Conservation (phyloP, 1,284 basidiomycete species). For the Malassezia dermatis region DNA sequence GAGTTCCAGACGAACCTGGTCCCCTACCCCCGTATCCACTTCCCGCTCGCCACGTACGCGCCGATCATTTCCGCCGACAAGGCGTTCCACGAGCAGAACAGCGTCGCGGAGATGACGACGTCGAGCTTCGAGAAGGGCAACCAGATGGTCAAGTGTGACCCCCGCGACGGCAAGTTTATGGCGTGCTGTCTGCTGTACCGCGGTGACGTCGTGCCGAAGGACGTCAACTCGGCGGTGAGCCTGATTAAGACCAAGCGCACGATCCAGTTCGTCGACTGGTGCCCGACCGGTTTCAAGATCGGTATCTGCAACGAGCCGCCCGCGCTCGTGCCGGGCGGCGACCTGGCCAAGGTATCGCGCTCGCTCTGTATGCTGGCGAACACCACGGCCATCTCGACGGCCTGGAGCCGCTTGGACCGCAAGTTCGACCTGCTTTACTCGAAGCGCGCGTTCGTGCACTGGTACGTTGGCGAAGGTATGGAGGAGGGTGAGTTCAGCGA, state of each 20-base stretch:
- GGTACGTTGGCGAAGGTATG: constrained; percentile 92
- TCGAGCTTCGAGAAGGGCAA: constrained; percentile 94
- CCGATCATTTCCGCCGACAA: constrained; percentile 73
- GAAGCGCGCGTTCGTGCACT: constrained; percentile 48
- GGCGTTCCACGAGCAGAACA: constrained; percentile 92
- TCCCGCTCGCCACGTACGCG: constrained; percentile 90
- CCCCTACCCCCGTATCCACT: constrained; percentile 74
- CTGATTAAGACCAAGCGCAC: constrained; percentile 70
- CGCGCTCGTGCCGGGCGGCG: constrained; percentile 71
- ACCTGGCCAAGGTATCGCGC: constrained; percentile 84
- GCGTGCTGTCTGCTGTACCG: constrained; percentile 55
- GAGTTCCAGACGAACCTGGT: constrained; percentile 99
- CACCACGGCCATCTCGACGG: constrained; percentile 85
- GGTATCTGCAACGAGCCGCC: constrained; percentile 95
- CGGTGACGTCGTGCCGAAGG: constrained; percentile 95
- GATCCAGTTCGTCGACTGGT: constrained; percentile 93
- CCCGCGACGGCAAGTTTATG: constrained; percentile 70
- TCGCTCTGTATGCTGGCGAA: constrained; percentile 95
- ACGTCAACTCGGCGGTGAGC: constrained; percentile 82
- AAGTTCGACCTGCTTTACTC: constrained; percentile 85
- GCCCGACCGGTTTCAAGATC: constrained; percentile 88
- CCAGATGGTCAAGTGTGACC: constrained; percentile 67
- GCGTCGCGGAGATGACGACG: constrained; percentile 95
- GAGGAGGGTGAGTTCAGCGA: constrained; percentile 98
- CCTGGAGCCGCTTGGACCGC: constrained; percentile 92